Conservation (phyloP, 2,329 filamentous ascomycete genomes). For the Berkeleyomyces basicola region DNA sequence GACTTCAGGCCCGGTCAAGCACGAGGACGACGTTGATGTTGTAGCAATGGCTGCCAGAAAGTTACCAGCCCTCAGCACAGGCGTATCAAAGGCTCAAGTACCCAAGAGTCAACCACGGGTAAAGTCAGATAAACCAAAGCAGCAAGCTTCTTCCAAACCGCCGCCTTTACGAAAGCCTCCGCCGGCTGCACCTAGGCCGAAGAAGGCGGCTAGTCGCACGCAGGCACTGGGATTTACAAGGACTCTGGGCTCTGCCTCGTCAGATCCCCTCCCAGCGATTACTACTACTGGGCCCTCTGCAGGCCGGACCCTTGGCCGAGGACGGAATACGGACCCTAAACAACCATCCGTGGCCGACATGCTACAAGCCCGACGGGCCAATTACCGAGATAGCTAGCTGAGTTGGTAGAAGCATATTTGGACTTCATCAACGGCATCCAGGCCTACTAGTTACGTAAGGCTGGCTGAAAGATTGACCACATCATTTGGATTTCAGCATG, state of each 20-base stretch:
- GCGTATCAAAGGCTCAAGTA: neutral
- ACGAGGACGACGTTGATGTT: neutral
- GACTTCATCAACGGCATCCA: too few relatives aligned
- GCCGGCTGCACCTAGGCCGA: neutral
- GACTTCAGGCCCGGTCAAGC: neutral
- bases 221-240: slow-evolving; percentile 3
- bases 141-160: neutral
- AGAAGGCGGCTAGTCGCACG: neutral
- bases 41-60: neutral
- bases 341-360: slow-evolving; percentile 14
- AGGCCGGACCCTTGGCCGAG: neutral
- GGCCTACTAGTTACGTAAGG: too few relatives aligned
- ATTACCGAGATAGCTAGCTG: too few relatives aligned
- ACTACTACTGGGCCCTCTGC: neutral
- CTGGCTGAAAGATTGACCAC: too few relatives aligned
- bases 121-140: neutral
- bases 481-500: too few relatives aligned
- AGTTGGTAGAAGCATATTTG: too few relatives aligned
- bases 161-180: neutral
- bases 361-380: neutral
- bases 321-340: neutral
- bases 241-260: slow-evolving; percentile 4
- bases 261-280: neutral
- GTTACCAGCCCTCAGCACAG: neutral
- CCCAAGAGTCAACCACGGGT: neutral